Base-by-base conservation (phyloP, 768 basidiomycete species). In the Terana coerulea region DNA sequence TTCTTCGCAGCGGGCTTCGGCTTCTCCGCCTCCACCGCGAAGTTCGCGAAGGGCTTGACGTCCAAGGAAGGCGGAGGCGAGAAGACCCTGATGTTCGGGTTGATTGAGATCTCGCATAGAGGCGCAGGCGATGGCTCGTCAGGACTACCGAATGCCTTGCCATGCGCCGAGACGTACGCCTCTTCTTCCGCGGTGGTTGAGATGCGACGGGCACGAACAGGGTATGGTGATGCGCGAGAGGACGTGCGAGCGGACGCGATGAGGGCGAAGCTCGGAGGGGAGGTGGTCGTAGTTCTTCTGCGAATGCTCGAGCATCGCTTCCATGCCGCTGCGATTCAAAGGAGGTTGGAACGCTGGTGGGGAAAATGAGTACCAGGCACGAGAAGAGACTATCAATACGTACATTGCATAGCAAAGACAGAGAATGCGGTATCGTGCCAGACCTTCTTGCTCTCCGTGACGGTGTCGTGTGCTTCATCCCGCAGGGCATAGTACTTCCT, bases 391-490 rank as follows among this genome's bases (percentile, higher is more conserved):
- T 17, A 4, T 10, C 43, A 17, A 8, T 5, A 75, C 84, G 69
- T 61, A 89, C 88, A 77, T 67, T 91, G 88, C 35, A 88, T 24
- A 6, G 84, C 83, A 43, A 77, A 88, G n/a, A 82, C 22, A 0
- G 87, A 90, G 58, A 86, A 83, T 0, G 86, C 79, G 0, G 88
- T 91, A 59, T 91, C 88, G 0, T 58, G 41, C 88, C 87, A 90
- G 1, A 65, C 55, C 9, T 72, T 75, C 64, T 79, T 74, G 60
- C 88, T 91, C 62, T 88, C 86, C 1, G 65, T 69, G 4, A 90
- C 82, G 0, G 81, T 79, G 19, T 73, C 77, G 31, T 86, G 74
- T 5, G 78, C 88, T 65, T 91, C 88, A 44, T 84, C 78, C 33
- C 78, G 73, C 19, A 90, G 73, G 2, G 84, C 82, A 58, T 82